Evolutionary conservation across 768 basidiomycete genomes (phyloP), one percentile per base, ranked within the genome.

Genomic region (Boletus huronensis): DNA sequence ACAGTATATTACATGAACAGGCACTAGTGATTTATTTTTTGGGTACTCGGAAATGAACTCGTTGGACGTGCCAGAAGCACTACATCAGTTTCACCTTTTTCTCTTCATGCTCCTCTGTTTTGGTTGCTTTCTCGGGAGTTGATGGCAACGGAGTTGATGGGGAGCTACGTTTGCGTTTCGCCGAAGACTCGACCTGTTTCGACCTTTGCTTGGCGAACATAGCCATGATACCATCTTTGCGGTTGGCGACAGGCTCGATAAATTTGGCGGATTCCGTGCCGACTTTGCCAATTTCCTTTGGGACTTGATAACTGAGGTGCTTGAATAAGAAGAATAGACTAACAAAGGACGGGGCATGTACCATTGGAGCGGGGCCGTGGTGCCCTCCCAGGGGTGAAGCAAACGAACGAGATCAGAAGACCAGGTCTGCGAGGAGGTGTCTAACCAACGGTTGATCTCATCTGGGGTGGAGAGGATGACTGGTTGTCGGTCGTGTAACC

Each of bases 401-500:
- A 91, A 70, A 36, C 76, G 76, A 13, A 72, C 79, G 23, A 93
- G 78, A 40, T 78, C 79, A 5, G 77, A 64, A 17, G 77, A 80
- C 93, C 89, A 96, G 3, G 67, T 70, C 40, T 79, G 79, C 0
- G 80, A 78, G 1, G 88, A 78, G 2, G 88, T 87, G 70, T 95
- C 88, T 14, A 98, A 79, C 96, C 96, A 98, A 11, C 68, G 64
- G 19, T 77, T 68, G 26, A 93, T 74, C 1, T 88, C 85, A 3
- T 80, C 79, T 32, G 75, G 66, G 0, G 77, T 75, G 9, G 82
- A 78, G 6, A 98, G 80, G 45, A 98, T 85, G 41, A 93, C 90
- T 7, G 89, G 89, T 59, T 89, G 87, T 21, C 95, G 84, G 61
- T 95, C 90, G 66, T 97, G 96, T n/a, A 98, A 77, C 90, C 93